These are phyloP conservation scores for Scedosporium boydii DNA, from an alignment of 2,329 filamentous ascomycete species.

Conservation along the genomic window DNA sequence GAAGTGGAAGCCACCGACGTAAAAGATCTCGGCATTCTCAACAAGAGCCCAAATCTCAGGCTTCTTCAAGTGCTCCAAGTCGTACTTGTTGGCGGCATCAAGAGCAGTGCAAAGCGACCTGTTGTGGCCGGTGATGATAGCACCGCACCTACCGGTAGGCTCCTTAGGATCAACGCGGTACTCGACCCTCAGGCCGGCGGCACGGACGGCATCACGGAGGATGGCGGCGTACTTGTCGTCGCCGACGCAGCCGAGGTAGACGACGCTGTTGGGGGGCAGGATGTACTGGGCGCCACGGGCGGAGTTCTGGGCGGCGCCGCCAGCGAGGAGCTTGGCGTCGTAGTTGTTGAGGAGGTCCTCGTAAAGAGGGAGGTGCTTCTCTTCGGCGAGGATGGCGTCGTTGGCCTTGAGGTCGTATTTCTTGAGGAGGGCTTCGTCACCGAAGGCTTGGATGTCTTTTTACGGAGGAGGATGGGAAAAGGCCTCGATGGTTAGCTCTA, in stretches of 20 bases:
- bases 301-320: constrained; percentile 95
- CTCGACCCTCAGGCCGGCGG: constrained; percentile 84
- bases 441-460: constrained; percentile 80
- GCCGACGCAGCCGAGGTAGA: constrained; percentile 90
- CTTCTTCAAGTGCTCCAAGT: constrained; percentile 83
- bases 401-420: constrained; percentile 94
- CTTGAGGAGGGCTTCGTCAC: constrained; percentile 73
- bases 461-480: not conserved
- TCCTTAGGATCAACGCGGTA: constrained; percentile 82
- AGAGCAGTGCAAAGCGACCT: constrained; percentile 91
- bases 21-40: constrained; percentile 80
- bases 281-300: constrained; percentile 95
- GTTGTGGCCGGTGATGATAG: constrained; percentile 94
- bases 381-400: constrained; percentile 92
- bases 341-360: constrained; percentile 90
- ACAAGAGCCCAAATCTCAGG: constrained; percentile 88
- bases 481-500: not conserved
- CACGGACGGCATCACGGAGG: constrained; percentile 74
- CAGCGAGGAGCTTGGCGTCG: constrained; percentile 88
- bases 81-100: constrained; percentile 94
- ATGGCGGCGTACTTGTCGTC: constrained; percentile 92
- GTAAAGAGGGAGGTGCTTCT: constrained; percentile 81
- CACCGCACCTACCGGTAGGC: constrained; percentile 88
- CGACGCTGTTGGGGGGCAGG: constrained; percentile 76
- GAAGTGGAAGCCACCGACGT: constrained; percentile 94